Conservation (phyloP, 768 basidiomycete species). For the Tulasnella calospora region DNA sequence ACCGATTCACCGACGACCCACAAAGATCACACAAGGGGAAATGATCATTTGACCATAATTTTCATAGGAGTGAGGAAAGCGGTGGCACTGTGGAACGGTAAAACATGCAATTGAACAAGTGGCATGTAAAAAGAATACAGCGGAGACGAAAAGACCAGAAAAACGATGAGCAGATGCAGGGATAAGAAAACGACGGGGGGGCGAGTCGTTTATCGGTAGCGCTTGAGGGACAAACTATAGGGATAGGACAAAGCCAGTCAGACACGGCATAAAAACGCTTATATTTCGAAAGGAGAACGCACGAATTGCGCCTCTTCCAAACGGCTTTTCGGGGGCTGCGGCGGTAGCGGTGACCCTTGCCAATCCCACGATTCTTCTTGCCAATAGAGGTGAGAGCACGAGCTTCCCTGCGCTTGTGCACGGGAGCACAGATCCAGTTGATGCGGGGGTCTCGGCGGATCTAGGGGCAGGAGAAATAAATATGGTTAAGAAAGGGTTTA, state of each 20-base stretch:
- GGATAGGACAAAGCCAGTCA: not conserved
- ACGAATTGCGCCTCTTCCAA: constrained; percentile 98
- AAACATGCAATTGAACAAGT: not conserved
- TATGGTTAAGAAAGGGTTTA: not conserved
- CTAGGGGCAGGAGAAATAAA: constrained; percentile 37
- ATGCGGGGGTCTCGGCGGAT: constrained; percentile 95
- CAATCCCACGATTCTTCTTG: constrained; percentile 97
- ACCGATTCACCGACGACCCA: not conserved
- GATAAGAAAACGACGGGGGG: not conserved
- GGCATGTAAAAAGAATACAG: not conserved
- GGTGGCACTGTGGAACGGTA: not conserved
- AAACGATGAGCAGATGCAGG: not conserved
- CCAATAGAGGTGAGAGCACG: constrained; percentile 96
- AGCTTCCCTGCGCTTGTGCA: constrained; percentile 97
- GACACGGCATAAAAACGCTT: not conserved
- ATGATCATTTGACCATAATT: not conserved
- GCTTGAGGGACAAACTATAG: constrained; percentile 35
- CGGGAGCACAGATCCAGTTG: constrained; percentile 98
- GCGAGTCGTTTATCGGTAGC: constrained; percentile 31
- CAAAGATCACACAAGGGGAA: not conserved
- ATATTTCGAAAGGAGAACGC: not conserved
- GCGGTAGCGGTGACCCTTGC: constrained; percentile 93
- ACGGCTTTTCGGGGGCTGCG: constrained; percentile 84
- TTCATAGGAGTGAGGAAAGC: not conserved
- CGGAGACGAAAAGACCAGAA: not conserved